Percentiles rank a stretch among this genome's conserved stretches.
phyloP scores from a whole-genome alignment of 352 stramenopile species.

The Pythium angustatum region DNA sequence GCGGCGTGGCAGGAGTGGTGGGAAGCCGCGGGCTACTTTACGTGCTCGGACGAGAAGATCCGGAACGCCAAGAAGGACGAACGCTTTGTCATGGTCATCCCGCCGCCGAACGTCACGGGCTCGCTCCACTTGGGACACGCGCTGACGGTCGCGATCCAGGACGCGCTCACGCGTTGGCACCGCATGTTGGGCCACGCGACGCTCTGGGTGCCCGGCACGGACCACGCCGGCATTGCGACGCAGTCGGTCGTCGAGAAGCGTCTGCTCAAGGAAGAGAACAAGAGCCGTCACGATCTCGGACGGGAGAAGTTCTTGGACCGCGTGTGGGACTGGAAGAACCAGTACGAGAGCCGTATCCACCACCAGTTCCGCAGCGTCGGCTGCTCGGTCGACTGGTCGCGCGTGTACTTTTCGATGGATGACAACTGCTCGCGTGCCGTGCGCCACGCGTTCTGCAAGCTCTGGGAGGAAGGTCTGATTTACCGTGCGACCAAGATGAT shows the following conservation, averaged over 20 bases:
- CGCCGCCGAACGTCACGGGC: constrained; percentile 83
- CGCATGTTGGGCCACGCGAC: constrained; percentile 97
- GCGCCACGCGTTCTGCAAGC: constrained; percentile 95
- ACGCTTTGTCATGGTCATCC: constrained; percentile 98
- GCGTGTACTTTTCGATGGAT: constrained; percentile 99
- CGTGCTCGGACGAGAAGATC: constrained; percentile 88
- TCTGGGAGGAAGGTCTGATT: constrained; percentile 94
- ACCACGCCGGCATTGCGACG: constrained; percentile 99
- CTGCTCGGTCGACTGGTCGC: constrained; percentile 96
- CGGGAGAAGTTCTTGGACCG: constrained; percentile 93
- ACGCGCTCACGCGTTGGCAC: constrained; percentile 97
- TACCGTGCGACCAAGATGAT: constrained; percentile 98
- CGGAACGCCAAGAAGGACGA: constrained; percentile 76
- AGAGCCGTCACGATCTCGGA: constrained; percentile 87
- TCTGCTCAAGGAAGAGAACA: constrained; percentile 80
- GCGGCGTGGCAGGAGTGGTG: constrained; percentile 99
- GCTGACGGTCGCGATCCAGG: constrained; percentile 97
- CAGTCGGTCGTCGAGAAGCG: constrained; percentile 90
- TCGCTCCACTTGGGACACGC: constrained; percentile 98
- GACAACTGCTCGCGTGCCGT: constrained; percentile 97
- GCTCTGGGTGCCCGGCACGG: constrained; percentile 97
- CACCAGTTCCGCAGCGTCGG: constrained; percentile 91
- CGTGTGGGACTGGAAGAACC: constrained; percentile 97
- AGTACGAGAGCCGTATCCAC: constrained; percentile 86
- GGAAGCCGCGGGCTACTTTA: constrained; percentile 96